Evolutionary conservation across 1,139 yeast species (phyloP).

Genomic region (Lizanozyma gosingica): DNA sequence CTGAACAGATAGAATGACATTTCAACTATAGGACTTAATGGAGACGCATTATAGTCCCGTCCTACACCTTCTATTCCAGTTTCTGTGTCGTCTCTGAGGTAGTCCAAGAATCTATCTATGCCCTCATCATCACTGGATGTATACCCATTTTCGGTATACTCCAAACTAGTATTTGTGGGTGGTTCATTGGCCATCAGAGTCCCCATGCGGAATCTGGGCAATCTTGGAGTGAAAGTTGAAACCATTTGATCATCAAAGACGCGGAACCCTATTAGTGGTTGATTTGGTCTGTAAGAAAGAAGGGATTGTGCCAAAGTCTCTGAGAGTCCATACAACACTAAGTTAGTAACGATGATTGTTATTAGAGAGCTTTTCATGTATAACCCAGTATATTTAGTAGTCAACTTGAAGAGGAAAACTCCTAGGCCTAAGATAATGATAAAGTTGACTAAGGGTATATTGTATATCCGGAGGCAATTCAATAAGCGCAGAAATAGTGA

Average conservation of each 20-base stretch:
- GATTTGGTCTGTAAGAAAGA: constrained; percentile 21
- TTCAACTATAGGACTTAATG: constrained; percentile 1
- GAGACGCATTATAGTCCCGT: not conserved
- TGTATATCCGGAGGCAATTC: constrained; percentile 27
- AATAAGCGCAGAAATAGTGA: constrained; percentile 9
- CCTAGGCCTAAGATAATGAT: constrained; percentile 41
- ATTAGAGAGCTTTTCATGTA: constrained; percentile 60
- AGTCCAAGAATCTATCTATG: constrained; percentile 28
- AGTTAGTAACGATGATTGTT: constrained; percentile 77
- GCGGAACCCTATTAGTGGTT: constrained; percentile 16
- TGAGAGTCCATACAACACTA: constrained; percentile 77
- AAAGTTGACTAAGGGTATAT: constrained; percentile 48
- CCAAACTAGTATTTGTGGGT: not conserved
- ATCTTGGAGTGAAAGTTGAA: not conserved
- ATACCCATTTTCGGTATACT: not conserved
- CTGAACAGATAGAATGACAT: constrained; percentile 41
- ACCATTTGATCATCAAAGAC: constrained; percentile 10
- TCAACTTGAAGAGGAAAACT: constrained; percentile 39
- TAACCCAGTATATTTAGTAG: constrained; percentile 51
- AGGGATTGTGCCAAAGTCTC: constrained; percentile 83
- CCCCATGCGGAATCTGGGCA: not conserved
- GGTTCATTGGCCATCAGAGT: constrained; percentile 4
- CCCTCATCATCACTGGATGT: constrained; percentile 19
- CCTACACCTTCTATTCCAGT: constrained; percentile 1
- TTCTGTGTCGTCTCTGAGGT: constrained; percentile 13